Evolutionary conservation across 305 asterid genomes (phyloP).

Genomic region (Ruellia speciosa): DNA sequence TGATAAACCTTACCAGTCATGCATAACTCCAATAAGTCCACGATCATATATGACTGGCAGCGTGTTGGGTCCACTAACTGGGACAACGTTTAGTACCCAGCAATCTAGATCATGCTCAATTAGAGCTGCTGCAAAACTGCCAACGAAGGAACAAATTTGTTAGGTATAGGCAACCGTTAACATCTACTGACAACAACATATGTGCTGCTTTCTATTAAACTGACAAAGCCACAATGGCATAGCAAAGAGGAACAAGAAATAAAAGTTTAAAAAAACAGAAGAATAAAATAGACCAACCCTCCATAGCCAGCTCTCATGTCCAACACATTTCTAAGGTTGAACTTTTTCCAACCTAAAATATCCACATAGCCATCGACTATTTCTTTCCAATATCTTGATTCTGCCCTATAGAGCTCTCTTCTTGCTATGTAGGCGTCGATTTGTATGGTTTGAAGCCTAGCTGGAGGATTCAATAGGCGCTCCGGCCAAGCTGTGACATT

Average conservation of each 20-base stretch:
- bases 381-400: constrained; percentile 45
- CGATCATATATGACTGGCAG: constrained; percentile 1
- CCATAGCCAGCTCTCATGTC: constrained; percentile 68
- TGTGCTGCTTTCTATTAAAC: not conserved
- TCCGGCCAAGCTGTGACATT: constrained; percentile 46
- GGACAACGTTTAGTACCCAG: constrained; percentile 1
- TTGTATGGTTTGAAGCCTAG: constrained; percentile 46
- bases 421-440: constrained; percentile 41
- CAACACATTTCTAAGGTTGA: constrained; percentile 42
- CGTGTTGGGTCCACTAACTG: not conserved
- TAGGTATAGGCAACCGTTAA: not conserved
- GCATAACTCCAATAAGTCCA: not conserved
- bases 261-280: not conserved
- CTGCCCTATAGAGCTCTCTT: constrained; percentile 43
- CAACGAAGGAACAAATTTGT: constrained; percentile 13
- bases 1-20: not conserved
- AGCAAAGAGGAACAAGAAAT: constrained; percentile 6
- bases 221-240: not conserved
- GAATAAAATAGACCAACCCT: constrained; percentile 37
- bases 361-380: constrained; percentile 32
- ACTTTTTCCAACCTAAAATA: constrained; percentile 33
- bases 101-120: constrained; percentile 23
- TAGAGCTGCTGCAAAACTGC: constrained; percentile 59
- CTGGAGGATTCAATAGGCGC: constrained; percentile 49
- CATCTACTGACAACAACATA: not conserved